Percentiles rank a stretch among this genome's conserved stretches.
Evolutionary conservation across 805 yeast genomes (phyloP).

Genomic region (Yamadazyma paraphyllophila): DNA sequence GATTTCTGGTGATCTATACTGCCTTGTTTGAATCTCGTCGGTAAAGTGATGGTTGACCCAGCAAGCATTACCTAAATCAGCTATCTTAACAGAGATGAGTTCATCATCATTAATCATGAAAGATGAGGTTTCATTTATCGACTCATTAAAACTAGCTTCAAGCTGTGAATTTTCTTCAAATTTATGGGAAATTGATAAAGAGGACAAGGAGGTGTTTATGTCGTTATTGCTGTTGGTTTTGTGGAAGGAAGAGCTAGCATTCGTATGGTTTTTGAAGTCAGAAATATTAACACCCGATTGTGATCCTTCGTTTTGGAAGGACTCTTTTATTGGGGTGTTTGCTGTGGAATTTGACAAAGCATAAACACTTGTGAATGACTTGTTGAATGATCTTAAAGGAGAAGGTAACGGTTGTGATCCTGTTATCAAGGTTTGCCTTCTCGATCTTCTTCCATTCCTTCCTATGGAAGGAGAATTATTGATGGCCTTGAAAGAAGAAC

Average conservation of each 20-base stretch:
- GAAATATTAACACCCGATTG: conserved; percentile 18
- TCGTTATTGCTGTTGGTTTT: conserved; percentile 15
- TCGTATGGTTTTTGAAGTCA: conserved; percentile 12
- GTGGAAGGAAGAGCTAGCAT: conserved; percentile 4
- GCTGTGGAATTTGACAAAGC: conserved; percentile 38
- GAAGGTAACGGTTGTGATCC: conserved; percentile 94
- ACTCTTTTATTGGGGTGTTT: conserved; percentile 36
- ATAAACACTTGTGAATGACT: conserved; percentile 36
- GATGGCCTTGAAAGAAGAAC: conserved; percentile 7
- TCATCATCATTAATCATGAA: conserved; percentile 42
- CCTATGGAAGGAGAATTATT: conserved; percentile 38
- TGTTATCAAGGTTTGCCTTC: conserved; percentile 77
- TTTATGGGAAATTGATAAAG: conserved; percentile 39
- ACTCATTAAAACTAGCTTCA: conserved; percentile 12
- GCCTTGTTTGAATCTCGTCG: conserved; percentile 67
- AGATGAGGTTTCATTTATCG: conserved; percentile 14
- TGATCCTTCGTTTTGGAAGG: conserved; percentile 11
- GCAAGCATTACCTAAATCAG: conserved; percentile 72
- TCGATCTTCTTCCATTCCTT: conserved; percentile 50
- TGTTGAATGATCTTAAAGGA: conserved; percentile 63
- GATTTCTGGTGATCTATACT: conserved; percentile 65
- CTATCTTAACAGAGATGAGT: conserved; percentile 62
- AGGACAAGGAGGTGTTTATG: conserved; percentile 37
- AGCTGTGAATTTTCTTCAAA: conserved; percentile 6
- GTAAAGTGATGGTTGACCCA: conserved; percentile 63